A percentile compares a stretch with the other conserved stretches of the same genome.
These are phyloP conservation scores for Penicillium janthinellum DNA, from an alignment of 2,329 filamentous ascomycete genomes.

Conservation along the genomic window DNA sequence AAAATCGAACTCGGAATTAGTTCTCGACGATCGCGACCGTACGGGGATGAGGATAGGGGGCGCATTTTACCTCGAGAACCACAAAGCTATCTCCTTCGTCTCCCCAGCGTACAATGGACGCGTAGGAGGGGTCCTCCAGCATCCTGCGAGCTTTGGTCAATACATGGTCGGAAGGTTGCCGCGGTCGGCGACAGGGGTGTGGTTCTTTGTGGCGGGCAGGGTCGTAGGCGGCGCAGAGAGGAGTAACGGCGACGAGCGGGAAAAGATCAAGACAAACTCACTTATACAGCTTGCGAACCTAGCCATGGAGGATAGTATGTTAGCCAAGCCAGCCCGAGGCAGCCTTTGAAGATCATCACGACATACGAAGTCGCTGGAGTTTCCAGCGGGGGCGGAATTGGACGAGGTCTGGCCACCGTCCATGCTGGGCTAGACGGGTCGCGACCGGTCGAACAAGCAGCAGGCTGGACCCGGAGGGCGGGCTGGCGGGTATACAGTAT, in stretches of 20 bases:
- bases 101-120: slow-evolving; percentile 92
- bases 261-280: slow-evolving; percentile 52
- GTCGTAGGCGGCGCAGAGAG: slow-evolving; percentile 8
- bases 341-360: slow-evolving; percentile 17
- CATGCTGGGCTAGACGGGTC: slow-evolving; percentile 48
- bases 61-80: slow-evolving; percentile 76
- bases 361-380: slow-evolving; percentile 93
- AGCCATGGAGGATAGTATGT: slow-evolving; percentile 23
- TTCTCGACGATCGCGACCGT: slow-evolving; percentile 12
- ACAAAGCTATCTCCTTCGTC: slow-evolving; percentile 95
- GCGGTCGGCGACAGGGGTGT: not conserved
- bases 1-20: slow-evolving; percentile 26
- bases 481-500: slow-evolving; percentile 6
- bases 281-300: slow-evolving; percentile 99
- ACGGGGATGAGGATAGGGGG: slow-evolving; percentile 16
- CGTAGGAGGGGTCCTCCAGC: slow-evolving; percentile 92
- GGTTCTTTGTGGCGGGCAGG: slow-evolving; percentile 13
- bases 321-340: slow-evolving; percentile 19
- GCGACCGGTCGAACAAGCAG: slow-evolving; percentile 42
- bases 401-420: slow-evolving; percentile 48
- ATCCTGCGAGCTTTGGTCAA: slow-evolving; percentile 61
- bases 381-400: slow-evolving; percentile 61
- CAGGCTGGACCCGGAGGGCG: slow-evolving; percentile 23
- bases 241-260: not conserved
- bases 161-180: not conserved